Base-by-base conservation (phyloP, 192 early-diverging fungal genomes). In the Endogone sp. region DNA sequence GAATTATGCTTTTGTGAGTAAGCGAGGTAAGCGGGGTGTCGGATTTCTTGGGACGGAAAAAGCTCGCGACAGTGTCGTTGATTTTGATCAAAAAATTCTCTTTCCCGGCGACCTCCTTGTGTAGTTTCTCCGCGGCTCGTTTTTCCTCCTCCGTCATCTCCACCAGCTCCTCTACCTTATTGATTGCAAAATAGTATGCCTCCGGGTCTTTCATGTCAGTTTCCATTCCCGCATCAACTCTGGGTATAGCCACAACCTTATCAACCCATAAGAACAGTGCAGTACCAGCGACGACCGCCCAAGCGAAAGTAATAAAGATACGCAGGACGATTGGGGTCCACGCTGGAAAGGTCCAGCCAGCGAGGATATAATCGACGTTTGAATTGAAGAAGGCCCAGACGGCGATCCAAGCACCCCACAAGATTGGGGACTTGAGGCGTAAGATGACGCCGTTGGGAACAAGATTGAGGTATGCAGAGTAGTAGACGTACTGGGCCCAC, bases 391-490 rank as follows among this genome's bases (percentile, higher is more conserved):
- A 58, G 21, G 10, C 32, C n/a, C 62, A 63, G 4, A 74, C 2
- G 4, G 54, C 58, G 11, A 74, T 27, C 67, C 67, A 73, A 11
- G 37, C 9, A 4, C 30, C 29, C 29, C 65, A 13, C 2, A 73
- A 29, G 11, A 58, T 21, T 20, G 76, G 76, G 4, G 72, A 73
- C 29, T 54, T 23, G 3, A 74, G 3, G 24, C 77, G 68, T 10
- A 68, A 25, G 3, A 62, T 61, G 21, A 74, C 70, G 3, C 72
- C 73, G 31, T 32, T 24, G n/a, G 77, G 69, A 21, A 79, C 72
- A 10, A 72, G 70, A 62, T 75, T 69, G 21, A 75, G 62, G 66
- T 79, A 79, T 0, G 72, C 74, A 2, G 77, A 79, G 30, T 69
- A 74, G 32, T 68, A 79, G 24, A 74, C 26, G 59, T 74, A 74